These are phyloP conservation scores for Nitzschia sp. DNA, from an alignment of 108 stramenopile species.

Conservation along the genomic window DNA sequence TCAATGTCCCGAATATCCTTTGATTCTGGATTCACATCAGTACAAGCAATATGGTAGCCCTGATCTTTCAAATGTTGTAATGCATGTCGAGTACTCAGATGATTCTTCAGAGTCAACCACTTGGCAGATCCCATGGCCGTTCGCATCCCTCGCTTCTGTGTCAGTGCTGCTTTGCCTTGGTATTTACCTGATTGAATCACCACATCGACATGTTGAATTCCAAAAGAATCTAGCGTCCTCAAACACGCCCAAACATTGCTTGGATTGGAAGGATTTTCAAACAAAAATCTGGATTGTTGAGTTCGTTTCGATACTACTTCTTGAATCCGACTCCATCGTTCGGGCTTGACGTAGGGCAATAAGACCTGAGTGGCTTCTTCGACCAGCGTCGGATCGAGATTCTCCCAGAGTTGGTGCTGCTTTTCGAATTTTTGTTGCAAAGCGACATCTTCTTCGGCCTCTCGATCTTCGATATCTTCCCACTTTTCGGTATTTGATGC, in stretches of 20 bases:
- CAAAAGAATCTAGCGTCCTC: conserved; percentile 88
- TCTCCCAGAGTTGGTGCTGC: conserved; percentile 15
- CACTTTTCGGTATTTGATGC: conserved; percentile 20
- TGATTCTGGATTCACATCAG: conserved; percentile 70
- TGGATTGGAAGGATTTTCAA: conserved; percentile 94
- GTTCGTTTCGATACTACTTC: conserved; percentile 61
- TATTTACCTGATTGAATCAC: conserved; percentile 63
- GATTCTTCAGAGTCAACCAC: conserved; percentile 62
- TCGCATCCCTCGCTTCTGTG: conserved; percentile 75
- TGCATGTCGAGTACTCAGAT: conserved; percentile 28
- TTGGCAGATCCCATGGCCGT: conserved; percentile 78
- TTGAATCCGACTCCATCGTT: conserved; percentile 65
- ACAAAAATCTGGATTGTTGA: conserved; percentile 66
- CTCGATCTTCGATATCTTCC: conserved; percentile 18
- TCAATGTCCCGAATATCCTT: conserved; percentile 72
- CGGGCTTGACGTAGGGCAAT: conserved; percentile 48
- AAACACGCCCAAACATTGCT: conserved; percentile 95
- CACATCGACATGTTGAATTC: conserved; percentile 79
- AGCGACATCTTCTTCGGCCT: conserved; percentile 28
- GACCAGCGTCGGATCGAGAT: conserved; percentile 24
- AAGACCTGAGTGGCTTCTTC: conserved; percentile 32
- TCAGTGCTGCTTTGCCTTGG: conserved; percentile 64
- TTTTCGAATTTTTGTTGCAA: conserved; percentile 19
- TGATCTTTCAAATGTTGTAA: conserved; percentile 43
- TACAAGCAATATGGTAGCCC: conserved; percentile 65